Conservation (phyloP, 1,284 basidiomycete species). For the Boletus sp. region DNA sequence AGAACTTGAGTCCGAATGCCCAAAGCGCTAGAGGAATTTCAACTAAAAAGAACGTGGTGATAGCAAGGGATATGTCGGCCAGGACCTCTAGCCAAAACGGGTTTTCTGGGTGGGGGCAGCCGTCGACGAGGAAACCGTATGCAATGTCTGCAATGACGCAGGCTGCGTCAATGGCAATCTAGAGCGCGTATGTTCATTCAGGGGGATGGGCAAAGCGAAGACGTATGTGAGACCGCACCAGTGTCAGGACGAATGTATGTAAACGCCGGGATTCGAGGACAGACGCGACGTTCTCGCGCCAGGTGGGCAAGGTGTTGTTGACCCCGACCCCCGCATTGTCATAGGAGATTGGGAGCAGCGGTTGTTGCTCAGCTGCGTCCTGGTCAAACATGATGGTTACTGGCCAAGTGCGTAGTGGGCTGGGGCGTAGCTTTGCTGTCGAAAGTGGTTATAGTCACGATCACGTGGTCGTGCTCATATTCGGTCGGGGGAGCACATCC, state of each 20-base stretch:
- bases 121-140: constrained; percentile 58
- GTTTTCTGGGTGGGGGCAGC: constrained; percentile 45
- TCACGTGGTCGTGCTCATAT: constrained; percentile 24
- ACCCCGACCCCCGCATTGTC: constrained; percentile 19
- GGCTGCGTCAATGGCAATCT: constrained; percentile 62
- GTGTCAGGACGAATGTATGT: constrained; percentile 57
- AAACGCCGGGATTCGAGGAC: constrained; percentile 51
- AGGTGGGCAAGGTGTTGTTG: constrained; percentile 20
- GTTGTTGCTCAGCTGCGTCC: constrained; percentile 50
- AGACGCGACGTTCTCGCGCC: constrained; percentile 40
- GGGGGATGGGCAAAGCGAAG: constrained; percentile 9
- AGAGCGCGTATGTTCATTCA: constrained; percentile 12
- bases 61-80: constrained; percentile 57
- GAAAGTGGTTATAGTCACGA: constrained; percentile 22
- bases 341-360: constrained; percentile 42
- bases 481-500: too few species aligned
- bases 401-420: constrained; percentile 13
- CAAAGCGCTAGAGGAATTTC: constrained; percentile 71
- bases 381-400: constrained; percentile 33
- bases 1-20: constrained; percentile 56
- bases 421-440: background rate
- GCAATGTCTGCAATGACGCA: constrained; percentile 67
- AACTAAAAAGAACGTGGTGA: constrained; percentile 66
- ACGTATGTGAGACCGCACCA: constrained; percentile 39
- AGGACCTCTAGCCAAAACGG: constrained; percentile 63